These are phyloP conservation scores for Psilocybe azurescens DNA, from an alignment of 768 basidiomycete species.

Conservation along the genomic window DNA sequence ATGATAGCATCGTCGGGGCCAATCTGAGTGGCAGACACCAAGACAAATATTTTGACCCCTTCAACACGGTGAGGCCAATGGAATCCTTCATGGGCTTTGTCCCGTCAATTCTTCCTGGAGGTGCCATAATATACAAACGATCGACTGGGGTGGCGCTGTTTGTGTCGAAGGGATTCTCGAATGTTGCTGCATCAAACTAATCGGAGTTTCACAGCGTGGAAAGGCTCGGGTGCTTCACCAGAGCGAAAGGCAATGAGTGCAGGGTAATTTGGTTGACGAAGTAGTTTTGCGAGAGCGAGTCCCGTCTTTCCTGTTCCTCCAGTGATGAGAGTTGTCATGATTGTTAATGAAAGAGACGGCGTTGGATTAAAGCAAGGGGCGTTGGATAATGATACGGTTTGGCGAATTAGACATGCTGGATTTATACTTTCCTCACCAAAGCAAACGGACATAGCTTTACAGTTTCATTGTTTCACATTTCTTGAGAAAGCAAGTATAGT, in stretches of 20 bases:
- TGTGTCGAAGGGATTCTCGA: slow-evolving; percentile 29
- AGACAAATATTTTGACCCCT: slow-evolving; percentile 39
- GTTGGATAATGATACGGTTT: no score
- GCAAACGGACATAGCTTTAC: no score
- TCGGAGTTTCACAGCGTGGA: slow-evolving; percentile 36
- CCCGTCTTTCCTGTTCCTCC: slow-evolving; percentile 41
- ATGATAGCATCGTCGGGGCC: slow-evolving; percentile 16
- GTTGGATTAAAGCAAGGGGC: no score
- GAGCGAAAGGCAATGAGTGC: slow-evolving; percentile 34
- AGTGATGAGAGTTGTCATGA: slow-evolving; percentile 40
- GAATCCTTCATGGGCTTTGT: slow-evolving; percentile 26
- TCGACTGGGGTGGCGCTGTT: slow-evolving; percentile 14
- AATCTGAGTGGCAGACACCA: slow-evolving; percentile 28
- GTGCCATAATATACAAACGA: slow-evolving; percentile 26
- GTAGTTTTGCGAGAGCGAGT: slow-evolving; percentile 28
- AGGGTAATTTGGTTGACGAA: slow-evolving; percentile 28
- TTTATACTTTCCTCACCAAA: no score
- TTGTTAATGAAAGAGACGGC: not conserved
- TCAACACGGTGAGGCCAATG: slow-evolving; percentile 31
- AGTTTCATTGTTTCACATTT: no score
- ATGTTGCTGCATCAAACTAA: slow-evolving; percentile 38
- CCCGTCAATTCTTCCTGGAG: slow-evolving; percentile 14
- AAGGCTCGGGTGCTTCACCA: slow-evolving; percentile 29
- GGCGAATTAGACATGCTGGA: no score
- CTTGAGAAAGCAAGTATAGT: no score